Conservation (phyloP, 495 filamentous ascomycete species). For the Aspergillus incahuasiensis region DNA sequence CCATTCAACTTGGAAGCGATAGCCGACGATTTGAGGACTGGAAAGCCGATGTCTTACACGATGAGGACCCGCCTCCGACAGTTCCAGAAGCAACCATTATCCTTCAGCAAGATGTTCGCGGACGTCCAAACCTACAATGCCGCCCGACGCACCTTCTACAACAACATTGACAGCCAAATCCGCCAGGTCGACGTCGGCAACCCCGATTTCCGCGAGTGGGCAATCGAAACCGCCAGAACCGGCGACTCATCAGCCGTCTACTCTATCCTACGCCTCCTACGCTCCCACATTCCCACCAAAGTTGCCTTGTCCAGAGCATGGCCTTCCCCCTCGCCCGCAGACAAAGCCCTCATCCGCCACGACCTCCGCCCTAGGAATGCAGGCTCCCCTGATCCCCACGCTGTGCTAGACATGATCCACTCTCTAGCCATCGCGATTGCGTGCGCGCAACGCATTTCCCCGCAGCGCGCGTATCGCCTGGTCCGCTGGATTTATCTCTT, state of each 20-base stretch:
- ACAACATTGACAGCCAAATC: slow-evolving; percentile 29
- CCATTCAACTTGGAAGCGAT: slow-evolving; percentile 30
- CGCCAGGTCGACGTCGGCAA: slow-evolving; percentile 33
- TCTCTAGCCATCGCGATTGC: slow-evolving; percentile 35
- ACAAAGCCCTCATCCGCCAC: slow-evolving; percentile 30
- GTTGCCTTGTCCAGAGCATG: slow-evolving; percentile 34
- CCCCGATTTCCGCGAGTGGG: slow-evolving; percentile 25
- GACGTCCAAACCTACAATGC: slow-evolving; percentile 26
- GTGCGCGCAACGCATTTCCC: slow-evolving; percentile 25
- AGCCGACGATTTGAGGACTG: slow-evolving; percentile 25
- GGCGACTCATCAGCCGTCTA: slow-evolving; percentile 31
- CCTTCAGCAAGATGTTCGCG: slow-evolving; percentile 30
- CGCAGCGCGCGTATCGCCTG: slow-evolving; percentile 35
- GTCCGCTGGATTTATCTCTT: slow-evolving; percentile 39
- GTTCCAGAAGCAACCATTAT: slow-evolving; percentile 24
- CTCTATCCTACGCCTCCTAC: slow-evolving; percentile 33
- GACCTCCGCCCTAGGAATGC: slow-evolving; percentile 21
- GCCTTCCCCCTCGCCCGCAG: slow-evolving; percentile 25
- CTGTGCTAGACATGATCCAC: slow-evolving; percentile 36
- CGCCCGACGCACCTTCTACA: slow-evolving; percentile 21
- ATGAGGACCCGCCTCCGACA: slow-evolving; percentile 23
- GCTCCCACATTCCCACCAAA: slow-evolving; percentile 38
- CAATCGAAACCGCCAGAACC: slow-evolving; percentile 27
- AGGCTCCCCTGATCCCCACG: slow-evolving; percentile 32
- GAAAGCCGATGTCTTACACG: slow-evolving; percentile 21